Conservation (phyloP, 2,329 filamentous ascomycete species). For the Dactylellina parvicollis region DNA sequence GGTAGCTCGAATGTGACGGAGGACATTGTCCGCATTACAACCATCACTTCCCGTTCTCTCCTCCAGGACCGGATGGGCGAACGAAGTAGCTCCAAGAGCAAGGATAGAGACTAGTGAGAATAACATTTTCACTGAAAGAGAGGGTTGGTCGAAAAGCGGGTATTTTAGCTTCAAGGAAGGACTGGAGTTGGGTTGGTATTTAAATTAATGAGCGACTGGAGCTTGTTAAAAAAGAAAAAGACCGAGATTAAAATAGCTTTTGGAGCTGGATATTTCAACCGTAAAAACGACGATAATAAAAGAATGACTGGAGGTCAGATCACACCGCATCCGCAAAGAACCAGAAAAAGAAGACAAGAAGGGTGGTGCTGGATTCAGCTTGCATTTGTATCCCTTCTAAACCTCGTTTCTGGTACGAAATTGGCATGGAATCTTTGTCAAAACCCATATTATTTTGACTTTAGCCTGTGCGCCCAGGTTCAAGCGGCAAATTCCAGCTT, state of each 20-base stretch:
- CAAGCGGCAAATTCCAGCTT: constrained; percentile 26
- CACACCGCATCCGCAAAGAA: constrained; percentile 21
- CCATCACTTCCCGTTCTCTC: constrained; percentile 22
- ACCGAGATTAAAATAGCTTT: background rate
- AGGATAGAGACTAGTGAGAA: constrained; percentile 31
- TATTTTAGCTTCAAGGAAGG: background rate
- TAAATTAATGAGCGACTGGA: constrained; percentile 13
- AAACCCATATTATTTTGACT: constrained; percentile 16
- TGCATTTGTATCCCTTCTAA: constrained; percentile 30
- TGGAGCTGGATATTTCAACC: background rate
- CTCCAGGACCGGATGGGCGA: constrained; percentile 38
- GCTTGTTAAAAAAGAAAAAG: background rate
- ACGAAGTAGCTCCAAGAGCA: constrained; percentile 29
- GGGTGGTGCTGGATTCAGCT: background rate
- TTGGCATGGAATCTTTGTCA: constrained; percentile 18
- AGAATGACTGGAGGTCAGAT: constrained; percentile 51
- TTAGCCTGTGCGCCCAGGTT: constrained; percentile 41
- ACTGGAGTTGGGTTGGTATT: background rate
- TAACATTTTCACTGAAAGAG: constrained; percentile 21
- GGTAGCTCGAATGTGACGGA: constrained; percentile 32
- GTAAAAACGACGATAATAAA: constrained; percentile 25
- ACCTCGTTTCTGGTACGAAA: constrained; percentile 3
- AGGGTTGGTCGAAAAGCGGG: background rate
- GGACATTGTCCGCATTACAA: constrained; percentile 50
- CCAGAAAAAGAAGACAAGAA: background rate